phyloP scores from a whole-genome alignment of 306 rosid genomes.

The Astragalus glycyphyllos region DNA sequence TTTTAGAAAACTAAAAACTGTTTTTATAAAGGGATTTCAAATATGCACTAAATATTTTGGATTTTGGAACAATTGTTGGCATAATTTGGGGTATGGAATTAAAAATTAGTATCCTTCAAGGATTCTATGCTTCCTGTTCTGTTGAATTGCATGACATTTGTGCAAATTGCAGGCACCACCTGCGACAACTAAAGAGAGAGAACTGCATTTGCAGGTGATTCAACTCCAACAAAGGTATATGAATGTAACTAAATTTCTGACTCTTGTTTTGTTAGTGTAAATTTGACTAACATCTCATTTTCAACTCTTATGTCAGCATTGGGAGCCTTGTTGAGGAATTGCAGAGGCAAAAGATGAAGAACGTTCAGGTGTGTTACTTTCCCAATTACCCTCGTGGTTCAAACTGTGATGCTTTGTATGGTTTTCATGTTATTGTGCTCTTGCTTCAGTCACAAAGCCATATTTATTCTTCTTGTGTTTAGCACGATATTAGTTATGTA shows the following conservation, averaged over 20 bases:
- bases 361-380: slow-evolving; percentile 64
- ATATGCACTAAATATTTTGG: background rate
- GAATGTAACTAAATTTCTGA: slow-evolving; percentile 37
- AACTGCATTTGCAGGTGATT: slow-evolving; percentile 64
- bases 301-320: slow-evolving; percentile 59
- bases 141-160: slow-evolving; percentile 37
- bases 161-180: slow-evolving; percentile 60
- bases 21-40: too few relatives aligned
- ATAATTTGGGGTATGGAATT: slow-evolving; percentile 12
- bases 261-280: slow-evolving; percentile 14
- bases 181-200: slow-evolving; percentile 67
- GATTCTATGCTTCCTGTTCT: slow-evolving; percentile 24
- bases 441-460: slow-evolving; percentile 9
- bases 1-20: too few relatives aligned
- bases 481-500: too few relatives aligned
- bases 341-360: slow-evolving; percentile 84
- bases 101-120: slow-evolving; percentile 3
- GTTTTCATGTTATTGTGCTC: slow-evolving; percentile 1
- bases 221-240: slow-evolving; percentile 83
- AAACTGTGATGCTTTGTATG: background rate
- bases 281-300: slow-evolving; percentile 37
- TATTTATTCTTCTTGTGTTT: too few relatives aligned
- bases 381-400: background rate
- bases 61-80: slow-evolving; percentile 14
- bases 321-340: slow-evolving; percentile 73